Percentiles rank a stretch among this genome's conserved stretches.
Conservation (phyloP, 768 basidiomycete species). For the Leucogyrophana mollusca region DNA sequence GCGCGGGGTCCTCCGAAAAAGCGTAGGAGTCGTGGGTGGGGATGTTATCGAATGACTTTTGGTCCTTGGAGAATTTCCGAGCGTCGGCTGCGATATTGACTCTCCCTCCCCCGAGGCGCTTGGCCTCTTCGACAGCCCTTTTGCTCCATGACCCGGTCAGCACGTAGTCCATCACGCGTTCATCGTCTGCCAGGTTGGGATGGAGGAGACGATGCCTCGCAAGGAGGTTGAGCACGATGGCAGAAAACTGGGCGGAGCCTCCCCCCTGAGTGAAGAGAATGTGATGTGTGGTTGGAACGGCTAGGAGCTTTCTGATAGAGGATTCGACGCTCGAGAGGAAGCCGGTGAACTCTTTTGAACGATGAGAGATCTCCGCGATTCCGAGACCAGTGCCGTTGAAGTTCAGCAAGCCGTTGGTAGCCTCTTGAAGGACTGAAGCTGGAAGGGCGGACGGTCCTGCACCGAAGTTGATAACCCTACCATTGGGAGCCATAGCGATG, state of each 20-base stretch:
- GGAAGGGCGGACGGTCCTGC: constrained; percentile 95
- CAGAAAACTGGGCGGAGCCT: constrained; percentile 88
- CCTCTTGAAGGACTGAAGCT: constrained; percentile 79
- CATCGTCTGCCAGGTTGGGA: constrained; percentile 53
- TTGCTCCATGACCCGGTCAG: constrained; percentile 93
- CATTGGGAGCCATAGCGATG: background rate
- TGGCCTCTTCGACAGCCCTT: constrained; percentile 82
- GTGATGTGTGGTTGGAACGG: constrained; percentile 78
- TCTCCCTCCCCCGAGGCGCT: constrained; percentile 55
- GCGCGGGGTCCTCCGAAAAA: constrained; percentile 79
- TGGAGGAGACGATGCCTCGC: constrained; percentile 78
- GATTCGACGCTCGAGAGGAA: constrained; percentile 63
- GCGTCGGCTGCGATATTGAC: constrained; percentile 75
- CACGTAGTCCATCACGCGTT: constrained; percentile 80
- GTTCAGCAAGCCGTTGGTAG: constrained; percentile 83
- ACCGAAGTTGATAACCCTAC: constrained; percentile 83
- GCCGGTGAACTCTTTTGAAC: constrained; percentile 82
- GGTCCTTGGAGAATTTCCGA: constrained; percentile 57
- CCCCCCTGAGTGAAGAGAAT: constrained; percentile 96
- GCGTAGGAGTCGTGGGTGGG: constrained; percentile 71
- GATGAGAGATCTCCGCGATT: constrained; percentile 94
- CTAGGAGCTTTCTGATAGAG: constrained; percentile 73
- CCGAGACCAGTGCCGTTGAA: constrained; percentile 92
- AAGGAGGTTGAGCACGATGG: constrained; percentile 88
- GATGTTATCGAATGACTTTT: constrained; percentile 75